Conservation (phyloP, 208 protist genomes). For the Trypanosoma vivax region DNA sequence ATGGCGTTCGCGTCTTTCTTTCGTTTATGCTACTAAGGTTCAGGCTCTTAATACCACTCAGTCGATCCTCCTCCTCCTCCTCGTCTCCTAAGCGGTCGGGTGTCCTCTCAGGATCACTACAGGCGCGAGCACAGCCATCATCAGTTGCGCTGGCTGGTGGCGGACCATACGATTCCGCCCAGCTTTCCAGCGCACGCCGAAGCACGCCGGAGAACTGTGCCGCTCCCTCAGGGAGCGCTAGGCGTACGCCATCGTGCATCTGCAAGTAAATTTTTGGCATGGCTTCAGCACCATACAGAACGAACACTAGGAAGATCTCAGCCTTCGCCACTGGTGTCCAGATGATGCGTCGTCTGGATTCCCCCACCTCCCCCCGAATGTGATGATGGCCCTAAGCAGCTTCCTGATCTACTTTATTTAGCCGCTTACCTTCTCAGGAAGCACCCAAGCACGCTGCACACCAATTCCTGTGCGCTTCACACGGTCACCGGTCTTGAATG, state of each 20-base stretch:
- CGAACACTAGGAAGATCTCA: background rate
- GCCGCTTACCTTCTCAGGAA: too few relatives aligned
- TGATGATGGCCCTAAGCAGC: too few relatives aligned
- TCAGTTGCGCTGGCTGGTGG: conserved; percentile 8
- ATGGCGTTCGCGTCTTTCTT: background rate
- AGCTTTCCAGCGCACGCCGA: conserved; percentile 33
- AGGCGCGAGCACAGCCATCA: conserved; percentile 7
- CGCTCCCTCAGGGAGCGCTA: conserved; percentile 34
- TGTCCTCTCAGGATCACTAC: conserved; percentile 13
- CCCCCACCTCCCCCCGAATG: too few relatives aligned
- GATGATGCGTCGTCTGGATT: too few relatives aligned
- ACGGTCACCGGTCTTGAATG: too few relatives aligned
- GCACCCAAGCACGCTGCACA: too few relatives aligned
- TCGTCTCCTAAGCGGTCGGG: conserved; percentile 11
- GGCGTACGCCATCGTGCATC: conserved; percentile 43
- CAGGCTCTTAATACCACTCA: background rate
- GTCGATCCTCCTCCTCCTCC: conserved; percentile 17
- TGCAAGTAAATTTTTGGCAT: conserved; percentile 57
- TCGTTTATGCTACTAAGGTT: background rate
- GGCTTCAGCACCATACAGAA: background rate
- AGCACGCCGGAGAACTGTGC: conserved; percentile 43
- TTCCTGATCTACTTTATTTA: too few relatives aligned
- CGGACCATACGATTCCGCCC: conserved; percentile 31
- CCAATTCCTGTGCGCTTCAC: too few relatives aligned
- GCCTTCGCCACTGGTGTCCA: background rate